Conservation (phyloP, 1,284 basidiomycete genomes). For the Trichosporon faecale region DNA sequence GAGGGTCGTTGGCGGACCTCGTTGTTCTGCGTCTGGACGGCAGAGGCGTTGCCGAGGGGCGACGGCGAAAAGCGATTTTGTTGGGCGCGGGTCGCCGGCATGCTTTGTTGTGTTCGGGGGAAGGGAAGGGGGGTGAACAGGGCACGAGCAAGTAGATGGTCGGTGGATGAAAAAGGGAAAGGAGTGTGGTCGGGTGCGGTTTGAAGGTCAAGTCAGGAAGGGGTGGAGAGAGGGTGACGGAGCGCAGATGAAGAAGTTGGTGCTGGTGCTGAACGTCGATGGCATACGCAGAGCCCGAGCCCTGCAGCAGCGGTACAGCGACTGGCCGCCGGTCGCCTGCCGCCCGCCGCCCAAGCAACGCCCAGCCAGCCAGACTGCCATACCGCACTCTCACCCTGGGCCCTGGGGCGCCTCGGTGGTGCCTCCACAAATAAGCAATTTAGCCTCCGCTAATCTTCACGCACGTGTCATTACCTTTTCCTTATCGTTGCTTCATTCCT, state of each 20-base stretch:
- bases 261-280: not conserved
- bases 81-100: slow-evolving; percentile 41
- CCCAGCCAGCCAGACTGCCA: too few relatives aligned
- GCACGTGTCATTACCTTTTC: not conserved
- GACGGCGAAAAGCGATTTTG: not conserved
- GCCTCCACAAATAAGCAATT: not conserved
- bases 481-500: too few relatives aligned
- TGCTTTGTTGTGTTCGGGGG: slow-evolving; percentile 8
- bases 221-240: not conserved
- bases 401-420: too few relatives aligned
- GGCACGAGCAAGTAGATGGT: not conserved
- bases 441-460: not conserved
- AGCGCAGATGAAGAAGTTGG: slow-evolving; percentile 1
- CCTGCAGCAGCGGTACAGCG: not conserved
- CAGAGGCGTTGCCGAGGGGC: slow-evolving; percentile 12
- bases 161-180: not conserved
- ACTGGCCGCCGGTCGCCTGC: not conserved
- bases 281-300: not conserved
- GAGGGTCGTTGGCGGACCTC: slow-evolving; percentile 18
- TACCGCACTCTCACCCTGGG: too few relatives aligned
- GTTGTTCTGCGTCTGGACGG: slow-evolving; percentile 21
- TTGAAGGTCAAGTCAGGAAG: not conserved
- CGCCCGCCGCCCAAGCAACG: not conserved
- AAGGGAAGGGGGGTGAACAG: not conserved
- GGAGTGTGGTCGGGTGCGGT: not conserved